Evolutionary conservation across 768 basidiomycete genomes (phyloP).

Genomic region (Lentinula raphanica): DNA sequence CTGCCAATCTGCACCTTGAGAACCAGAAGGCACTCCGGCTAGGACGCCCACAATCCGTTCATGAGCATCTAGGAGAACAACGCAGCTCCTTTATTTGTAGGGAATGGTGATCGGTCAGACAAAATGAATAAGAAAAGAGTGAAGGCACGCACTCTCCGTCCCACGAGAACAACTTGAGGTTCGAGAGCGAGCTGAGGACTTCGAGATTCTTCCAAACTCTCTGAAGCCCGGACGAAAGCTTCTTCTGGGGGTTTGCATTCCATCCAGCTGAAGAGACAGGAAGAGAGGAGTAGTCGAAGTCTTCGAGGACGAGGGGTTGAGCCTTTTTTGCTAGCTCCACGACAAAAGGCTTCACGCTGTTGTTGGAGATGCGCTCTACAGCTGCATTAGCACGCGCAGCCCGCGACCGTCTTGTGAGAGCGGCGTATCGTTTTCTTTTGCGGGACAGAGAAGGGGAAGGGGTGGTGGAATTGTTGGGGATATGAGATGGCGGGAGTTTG

Average conservation of each 20-base stretch:
- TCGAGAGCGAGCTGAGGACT: neutral
- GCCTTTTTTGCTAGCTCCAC: neutral
- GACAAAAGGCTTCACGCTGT: neutral
- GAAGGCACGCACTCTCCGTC: neutral
- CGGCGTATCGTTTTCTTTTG: no score
- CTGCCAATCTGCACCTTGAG: neutral
- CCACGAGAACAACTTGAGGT: neutral
- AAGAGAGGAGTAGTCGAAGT: neutral
- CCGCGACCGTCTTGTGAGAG: neutral
- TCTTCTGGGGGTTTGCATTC: neutral
- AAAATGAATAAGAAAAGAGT: neutral
- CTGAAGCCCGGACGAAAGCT: neutral
- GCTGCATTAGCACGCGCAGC: neutral
- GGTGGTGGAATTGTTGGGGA: no score
- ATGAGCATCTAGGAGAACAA: neutral
- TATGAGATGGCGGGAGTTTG: no score
- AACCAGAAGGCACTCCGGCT: neutral
- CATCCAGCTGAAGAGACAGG: neutral
- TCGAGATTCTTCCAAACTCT: neutral
- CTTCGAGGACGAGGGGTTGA: neutral
- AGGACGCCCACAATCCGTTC: neutral
- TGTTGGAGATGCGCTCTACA: neutral
- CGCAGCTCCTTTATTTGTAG: no score
- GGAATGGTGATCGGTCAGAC: no score
- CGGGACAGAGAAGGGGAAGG: no score